phyloP scores from a whole-genome alignment of 1,139 yeast genomes.

The Saccharomycopsis hybrid region DNA sequence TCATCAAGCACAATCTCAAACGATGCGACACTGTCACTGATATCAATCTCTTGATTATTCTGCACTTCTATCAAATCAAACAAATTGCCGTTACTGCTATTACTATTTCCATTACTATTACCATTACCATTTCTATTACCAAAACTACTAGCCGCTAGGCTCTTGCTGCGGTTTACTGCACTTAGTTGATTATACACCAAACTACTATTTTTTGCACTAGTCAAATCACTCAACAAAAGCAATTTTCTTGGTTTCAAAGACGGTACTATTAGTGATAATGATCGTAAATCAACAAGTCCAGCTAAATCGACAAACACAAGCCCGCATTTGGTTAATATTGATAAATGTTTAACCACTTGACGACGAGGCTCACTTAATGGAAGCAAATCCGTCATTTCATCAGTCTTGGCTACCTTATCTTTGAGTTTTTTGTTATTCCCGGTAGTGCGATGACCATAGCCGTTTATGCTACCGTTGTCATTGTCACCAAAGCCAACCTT shows the following conservation, averaged over 20 bases:
- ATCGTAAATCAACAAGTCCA: conserved; percentile 80
- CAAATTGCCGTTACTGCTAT: conserved; percentile 1
- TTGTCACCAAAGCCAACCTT: conserved; percentile 27
- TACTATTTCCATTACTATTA: background rate
- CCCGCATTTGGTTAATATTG: conserved; percentile 57
- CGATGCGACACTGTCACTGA: conserved; percentile 58
- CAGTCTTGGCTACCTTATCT: conserved; percentile 26
- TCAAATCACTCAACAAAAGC: conserved; percentile 47
- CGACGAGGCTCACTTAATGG: conserved; percentile 53
- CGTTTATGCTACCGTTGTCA: no score
- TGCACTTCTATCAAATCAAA: conserved; percentile 33
- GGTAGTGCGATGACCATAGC: no score
- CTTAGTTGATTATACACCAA: conserved; percentile 21
- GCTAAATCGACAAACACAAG: conserved; percentile 75
- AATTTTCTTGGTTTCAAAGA: conserved; percentile 74
- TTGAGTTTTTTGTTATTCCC: conserved; percentile 25
- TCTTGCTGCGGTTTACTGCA: conserved; percentile 5
- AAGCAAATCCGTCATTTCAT: conserved; percentile 47
- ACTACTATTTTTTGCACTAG: conserved; percentile 27
- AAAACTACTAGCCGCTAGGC: no score
- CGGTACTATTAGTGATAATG: conserved; percentile 72
- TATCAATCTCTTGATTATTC: conserved; percentile 38
- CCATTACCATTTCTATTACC: background rate
- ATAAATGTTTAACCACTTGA: conserved; percentile 32
- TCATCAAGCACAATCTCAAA: conserved; percentile 71